Conservation (phyloP, 1,284 basidiomycete species). For the Boletus smithii region DNA sequence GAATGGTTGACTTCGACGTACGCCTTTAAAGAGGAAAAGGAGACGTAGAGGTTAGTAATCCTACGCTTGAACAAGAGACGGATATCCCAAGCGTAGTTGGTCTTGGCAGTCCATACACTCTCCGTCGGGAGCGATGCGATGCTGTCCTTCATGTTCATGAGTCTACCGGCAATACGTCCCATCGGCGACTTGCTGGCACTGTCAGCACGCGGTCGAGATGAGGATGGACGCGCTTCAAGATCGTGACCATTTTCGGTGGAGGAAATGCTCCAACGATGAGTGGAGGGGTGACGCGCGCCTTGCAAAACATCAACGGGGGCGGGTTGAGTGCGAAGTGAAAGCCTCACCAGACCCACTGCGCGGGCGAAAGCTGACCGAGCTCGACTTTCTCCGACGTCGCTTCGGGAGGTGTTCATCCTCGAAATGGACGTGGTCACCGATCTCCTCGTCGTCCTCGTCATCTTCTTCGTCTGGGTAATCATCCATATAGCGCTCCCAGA, state of each 20-base stretch:
- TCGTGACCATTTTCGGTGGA: slow-evolving; percentile 41
- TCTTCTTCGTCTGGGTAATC: slow-evolving; percentile 64
- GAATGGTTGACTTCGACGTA: slow-evolving; percentile 94
- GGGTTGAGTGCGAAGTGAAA: neutral
- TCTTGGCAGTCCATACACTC: slow-evolving; percentile 77
- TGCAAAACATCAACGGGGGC: slow-evolving; percentile 3
- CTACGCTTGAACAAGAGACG: slow-evolving; percentile 89
- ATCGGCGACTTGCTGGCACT: slow-evolving; percentile 40
- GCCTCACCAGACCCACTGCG: slow-evolving; percentile 28
- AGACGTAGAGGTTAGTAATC: slow-evolving; percentile 85
- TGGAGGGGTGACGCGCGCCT: slow-evolving; percentile 26
- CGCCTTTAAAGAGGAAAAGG: slow-evolving; percentile 82
- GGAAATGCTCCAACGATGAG: slow-evolving; percentile 48
- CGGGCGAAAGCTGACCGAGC: slow-evolving; percentile 32
- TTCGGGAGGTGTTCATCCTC: slow-evolving; percentile 24
- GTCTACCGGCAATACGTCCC: slow-evolving; percentile 45
- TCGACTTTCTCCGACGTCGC: slow-evolving; percentile 37
- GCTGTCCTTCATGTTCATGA: slow-evolving; percentile 51
- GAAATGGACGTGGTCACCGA: slow-evolving; percentile 57
- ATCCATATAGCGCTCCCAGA: slow-evolving; percentile 44
- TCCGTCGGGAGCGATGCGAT: slow-evolving; percentile 44
- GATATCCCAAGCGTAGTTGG: slow-evolving; percentile 86
- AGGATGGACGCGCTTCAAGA: slow-evolving; percentile 37
- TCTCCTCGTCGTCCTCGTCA: slow-evolving; percentile 63
- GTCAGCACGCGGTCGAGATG: slow-evolving; percentile 19